Conservation (phyloP, 768 basidiomycete species). For the Psilocybe subaeruginosa region DNA sequence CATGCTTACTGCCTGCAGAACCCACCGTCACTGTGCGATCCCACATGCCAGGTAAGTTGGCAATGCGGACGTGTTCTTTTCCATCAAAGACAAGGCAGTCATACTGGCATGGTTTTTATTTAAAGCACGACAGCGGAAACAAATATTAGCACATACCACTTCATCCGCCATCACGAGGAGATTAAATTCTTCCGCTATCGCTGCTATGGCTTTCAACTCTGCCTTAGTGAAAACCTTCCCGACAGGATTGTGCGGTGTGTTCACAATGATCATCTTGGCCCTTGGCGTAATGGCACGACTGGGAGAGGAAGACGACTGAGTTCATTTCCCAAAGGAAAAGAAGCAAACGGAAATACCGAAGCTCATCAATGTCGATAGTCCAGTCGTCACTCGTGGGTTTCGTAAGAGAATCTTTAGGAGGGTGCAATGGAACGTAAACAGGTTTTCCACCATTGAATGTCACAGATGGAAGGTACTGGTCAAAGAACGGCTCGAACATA, state of each 20-base stretch:
- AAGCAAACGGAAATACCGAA: slow-evolving; percentile 52
- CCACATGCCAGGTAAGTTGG: slow-evolving; percentile 98
- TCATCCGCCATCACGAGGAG: slow-evolving; percentile 94
- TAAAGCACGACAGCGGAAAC: neutral
- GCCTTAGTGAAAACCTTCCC: slow-evolving; percentile 91
- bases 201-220: slow-evolving; percentile 87
- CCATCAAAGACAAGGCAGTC: slow-evolving; percentile 90
- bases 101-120: slow-evolving; percentile 57
- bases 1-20: slow-evolving; percentile 85
- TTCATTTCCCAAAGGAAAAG: neutral
- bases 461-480: slow-evolving; percentile 92
- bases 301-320: neutral
- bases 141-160: slow-evolving; percentile 64
- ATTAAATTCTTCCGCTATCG: slow-evolving; percentile 89
- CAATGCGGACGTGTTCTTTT: slow-evolving; percentile 90
- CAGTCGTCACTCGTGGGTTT: slow-evolving; percentile 75
- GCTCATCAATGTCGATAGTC: slow-evolving; percentile 88
- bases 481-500: slow-evolving; percentile 98
- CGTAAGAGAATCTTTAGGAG: slow-evolving; percentile 54
- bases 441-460: slow-evolving; percentile 94
- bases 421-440: slow-evolving; percentile 94
- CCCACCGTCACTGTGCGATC: slow-evolving; percentile 95
- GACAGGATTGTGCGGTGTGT: slow-evolving; percentile 98
- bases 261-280: slow-evolving; percentile 94
- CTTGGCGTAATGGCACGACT: slow-evolving; percentile 85